phyloP scores from a whole-genome alignment of 345 rosid genomes.

The Fremontodendron californicum region DNA sequence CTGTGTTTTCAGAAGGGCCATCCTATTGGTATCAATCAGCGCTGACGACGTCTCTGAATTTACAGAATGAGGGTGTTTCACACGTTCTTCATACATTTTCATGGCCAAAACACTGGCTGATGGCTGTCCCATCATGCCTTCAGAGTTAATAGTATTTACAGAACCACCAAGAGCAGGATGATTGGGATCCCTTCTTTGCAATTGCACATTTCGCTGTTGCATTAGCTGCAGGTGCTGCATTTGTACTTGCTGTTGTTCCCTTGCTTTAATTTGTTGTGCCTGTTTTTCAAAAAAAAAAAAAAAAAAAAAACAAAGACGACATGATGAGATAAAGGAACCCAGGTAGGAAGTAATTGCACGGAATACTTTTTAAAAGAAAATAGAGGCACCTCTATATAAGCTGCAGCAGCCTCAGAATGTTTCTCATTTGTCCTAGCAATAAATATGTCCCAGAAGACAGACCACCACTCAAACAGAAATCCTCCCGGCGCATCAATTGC shows the following conservation, averaged over 20 bases:
- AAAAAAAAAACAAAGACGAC: too few species aligned
- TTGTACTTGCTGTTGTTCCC: constrained; percentile 59
- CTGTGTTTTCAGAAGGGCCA: constrained; percentile 45
- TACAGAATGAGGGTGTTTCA: constrained; percentile 48
- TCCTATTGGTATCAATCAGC: constrained; percentile 46
- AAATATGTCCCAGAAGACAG: constrained; percentile 78
- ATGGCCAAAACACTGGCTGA: constrained; percentile 58
- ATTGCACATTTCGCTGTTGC: constrained; percentile 52
- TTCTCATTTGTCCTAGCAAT: constrained; percentile 71
- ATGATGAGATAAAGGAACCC: not conserved
- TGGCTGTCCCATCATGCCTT: constrained; percentile 59
- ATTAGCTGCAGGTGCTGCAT: constrained; percentile 61
- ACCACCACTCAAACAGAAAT: constrained; percentile 83
- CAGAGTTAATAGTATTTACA: constrained; percentile 40
- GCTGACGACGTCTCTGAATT: constrained; percentile 53
- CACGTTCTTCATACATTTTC: constrained; percentile 61
- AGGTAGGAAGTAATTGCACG: not conserved
- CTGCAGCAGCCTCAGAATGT: constrained; percentile 63
- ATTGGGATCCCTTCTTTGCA: constrained; percentile 59
- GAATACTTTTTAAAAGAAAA: not conserved
- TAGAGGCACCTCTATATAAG: constrained; percentile 60
- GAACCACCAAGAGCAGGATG: constrained; percentile 46
- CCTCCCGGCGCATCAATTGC: constrained; percentile 81
- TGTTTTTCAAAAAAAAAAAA: constrained; percentile 13
- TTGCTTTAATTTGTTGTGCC: constrained; percentile 55